A percentile compares a stretch with the other conserved stretches of the same genome.
Conservation (phyloP, 2,329 filamentous ascomycete species). For the Geosmithia morbida region DNA sequence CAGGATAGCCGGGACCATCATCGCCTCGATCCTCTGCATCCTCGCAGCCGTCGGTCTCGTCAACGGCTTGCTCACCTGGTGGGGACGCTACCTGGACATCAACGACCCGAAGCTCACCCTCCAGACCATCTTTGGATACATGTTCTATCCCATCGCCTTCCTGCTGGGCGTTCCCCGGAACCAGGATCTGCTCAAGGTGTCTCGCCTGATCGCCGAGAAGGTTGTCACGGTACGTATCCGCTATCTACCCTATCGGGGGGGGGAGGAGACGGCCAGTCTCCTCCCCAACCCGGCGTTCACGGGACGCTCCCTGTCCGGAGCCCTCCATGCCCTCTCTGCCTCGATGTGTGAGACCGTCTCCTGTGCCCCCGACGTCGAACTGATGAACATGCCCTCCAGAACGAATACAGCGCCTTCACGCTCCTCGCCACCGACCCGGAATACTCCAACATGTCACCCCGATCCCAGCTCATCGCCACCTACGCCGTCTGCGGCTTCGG, state of each 20-base stretch:
- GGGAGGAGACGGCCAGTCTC: too few species aligned
- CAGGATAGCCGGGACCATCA: slow-evolving; percentile 75
- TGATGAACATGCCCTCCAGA: slow-evolving; percentile 21
- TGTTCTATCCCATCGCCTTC: slow-evolving; percentile 67
- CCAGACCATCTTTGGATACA: slow-evolving; percentile 61
- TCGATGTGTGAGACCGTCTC: too few species aligned
- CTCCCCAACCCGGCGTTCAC: too few species aligned
- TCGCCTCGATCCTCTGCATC: slow-evolving; percentile 68
- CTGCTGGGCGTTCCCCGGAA: slow-evolving; percentile 61
- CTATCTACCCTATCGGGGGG: neutral
- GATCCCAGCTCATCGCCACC: slow-evolving; percentile 68
- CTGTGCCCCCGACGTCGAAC: neutral
- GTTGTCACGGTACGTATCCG: slow-evolving; percentile 47
- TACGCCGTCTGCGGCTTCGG: slow-evolving; percentile 76
- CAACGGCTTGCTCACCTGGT: slow-evolving; percentile 72
- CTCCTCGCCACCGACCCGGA: slow-evolving; percentile 35
- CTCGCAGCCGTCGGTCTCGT: slow-evolving; percentile 61
- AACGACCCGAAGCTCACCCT: slow-evolving; percentile 53
- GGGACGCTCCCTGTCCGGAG: too few species aligned
- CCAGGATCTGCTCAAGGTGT: slow-evolving; percentile 56
- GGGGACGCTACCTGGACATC: slow-evolving; percentile 66
- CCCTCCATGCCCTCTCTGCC: too few species aligned
- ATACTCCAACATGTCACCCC: slow-evolving; percentile 48
- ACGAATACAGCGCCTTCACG: slow-evolving; percentile 66
- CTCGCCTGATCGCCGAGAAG: slow-evolving; percentile 70